Percentiles rank a stretch among this genome's conserved stretches.
phyloP scores from a whole-genome alignment of 2,329 filamentous ascomycete species.

The Shiraia sp. region DNA sequence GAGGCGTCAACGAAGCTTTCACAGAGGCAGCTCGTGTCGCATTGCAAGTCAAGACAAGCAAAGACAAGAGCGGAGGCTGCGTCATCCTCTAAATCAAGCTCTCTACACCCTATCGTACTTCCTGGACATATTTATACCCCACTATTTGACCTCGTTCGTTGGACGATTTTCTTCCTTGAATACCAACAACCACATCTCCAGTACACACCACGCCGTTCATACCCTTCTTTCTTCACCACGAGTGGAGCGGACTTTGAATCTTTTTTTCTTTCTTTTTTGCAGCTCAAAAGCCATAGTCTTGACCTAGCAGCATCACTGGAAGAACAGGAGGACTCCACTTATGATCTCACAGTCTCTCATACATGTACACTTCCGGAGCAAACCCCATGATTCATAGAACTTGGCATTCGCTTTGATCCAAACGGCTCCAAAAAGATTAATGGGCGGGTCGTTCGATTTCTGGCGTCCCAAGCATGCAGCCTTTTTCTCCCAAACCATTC shows the following conservation, averaged over 20 bases:
- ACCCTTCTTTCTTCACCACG: slow-evolving; percentile 13
- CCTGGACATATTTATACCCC: slow-evolving; percentile 9
- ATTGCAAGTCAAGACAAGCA: slow-evolving; percentile 60
- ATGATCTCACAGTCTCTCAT: too few relatives aligned
- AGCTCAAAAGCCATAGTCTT: not conserved
- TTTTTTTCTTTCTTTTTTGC: not conserved
- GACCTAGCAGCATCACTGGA: not conserved
- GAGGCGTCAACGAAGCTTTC: slow-evolving; percentile 97
- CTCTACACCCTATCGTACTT: not conserved
- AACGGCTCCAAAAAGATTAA: too few relatives aligned
- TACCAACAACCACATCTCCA: slow-evolving; percentile 2
- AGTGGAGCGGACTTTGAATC: slow-evolving; percentile 7
- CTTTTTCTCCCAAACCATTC: too few relatives aligned
- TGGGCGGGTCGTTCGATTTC: too few relatives aligned
- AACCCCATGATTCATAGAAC: too few relatives aligned
- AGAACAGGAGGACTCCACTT: not conserved
- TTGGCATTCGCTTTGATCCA: too few relatives aligned
- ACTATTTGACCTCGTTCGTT: not conserved
- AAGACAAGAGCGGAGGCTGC: slow-evolving; percentile 51
- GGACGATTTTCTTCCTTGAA: not conserved
- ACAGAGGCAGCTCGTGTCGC: slow-evolving; percentile 96
- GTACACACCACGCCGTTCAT: slow-evolving; percentile 11
- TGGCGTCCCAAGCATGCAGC: too few relatives aligned
- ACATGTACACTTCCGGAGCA: too few relatives aligned
- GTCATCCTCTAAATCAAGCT: slow-evolving; percentile 31